These are phyloP conservation scores for Apiotrichum akiyoshidainum DNA, from an alignment of 1,284 basidiomycete genomes.

Conservation along the genomic window DNA sequence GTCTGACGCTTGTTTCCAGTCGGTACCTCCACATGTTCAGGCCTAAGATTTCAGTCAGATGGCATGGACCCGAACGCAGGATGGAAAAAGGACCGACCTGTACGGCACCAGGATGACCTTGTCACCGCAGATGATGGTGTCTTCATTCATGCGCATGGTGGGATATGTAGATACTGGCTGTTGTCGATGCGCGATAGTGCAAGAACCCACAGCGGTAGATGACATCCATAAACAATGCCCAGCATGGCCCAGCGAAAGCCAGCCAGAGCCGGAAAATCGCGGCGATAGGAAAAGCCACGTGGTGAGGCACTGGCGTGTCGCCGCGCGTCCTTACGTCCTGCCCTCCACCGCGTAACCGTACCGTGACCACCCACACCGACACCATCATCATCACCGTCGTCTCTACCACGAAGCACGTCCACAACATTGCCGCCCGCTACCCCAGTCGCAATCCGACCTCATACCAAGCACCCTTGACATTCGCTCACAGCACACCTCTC, in stretches of 20 bases:
- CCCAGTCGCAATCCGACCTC: too few relatives aligned
- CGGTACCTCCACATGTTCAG: constrained; percentile 63
- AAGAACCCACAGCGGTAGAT: background rate
- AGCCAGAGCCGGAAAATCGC: background rate
- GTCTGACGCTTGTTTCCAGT: background rate
- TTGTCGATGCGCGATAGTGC: background rate
- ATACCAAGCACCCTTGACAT: background rate
- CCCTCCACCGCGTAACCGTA: background rate
- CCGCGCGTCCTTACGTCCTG: constrained; percentile 5
- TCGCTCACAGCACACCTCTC: background rate
- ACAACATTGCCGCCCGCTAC: background rate
- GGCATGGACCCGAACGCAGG: background rate
- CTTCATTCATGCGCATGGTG: constrained; percentile 63
- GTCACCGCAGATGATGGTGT: constrained; percentile 61
- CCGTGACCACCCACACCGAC: too few relatives aligned
- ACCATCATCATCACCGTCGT: background rate
- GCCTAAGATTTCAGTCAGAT: constrained; percentile 37
- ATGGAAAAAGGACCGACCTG: constrained; percentile 48
- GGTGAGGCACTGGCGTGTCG: background rate
- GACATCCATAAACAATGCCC: background rate
- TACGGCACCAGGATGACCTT: constrained; percentile 72
- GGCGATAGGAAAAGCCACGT: background rate
- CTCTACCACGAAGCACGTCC: background rate
- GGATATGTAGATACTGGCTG: background rate
- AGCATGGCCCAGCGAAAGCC: background rate